phyloP scores from a whole-genome alignment of 2,329 filamentous ascomycete species.

The Diaporthe citrichinensis region DNA sequence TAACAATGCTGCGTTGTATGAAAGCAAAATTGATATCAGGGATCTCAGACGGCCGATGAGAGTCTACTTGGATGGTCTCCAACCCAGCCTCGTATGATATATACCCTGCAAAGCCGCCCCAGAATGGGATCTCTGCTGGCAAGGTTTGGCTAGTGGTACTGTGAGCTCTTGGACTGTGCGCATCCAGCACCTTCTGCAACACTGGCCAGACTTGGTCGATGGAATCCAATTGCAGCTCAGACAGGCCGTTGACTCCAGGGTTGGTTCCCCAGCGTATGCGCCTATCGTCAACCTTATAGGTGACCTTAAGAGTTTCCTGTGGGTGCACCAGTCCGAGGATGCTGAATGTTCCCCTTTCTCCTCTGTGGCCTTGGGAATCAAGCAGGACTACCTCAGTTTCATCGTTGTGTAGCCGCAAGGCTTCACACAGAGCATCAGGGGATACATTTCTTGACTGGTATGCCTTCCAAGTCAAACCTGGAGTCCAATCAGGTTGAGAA shows the following conservation, averaged over 20 bases:
- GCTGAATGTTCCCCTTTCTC: constrained; percentile 6
- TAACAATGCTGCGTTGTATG: background rate
- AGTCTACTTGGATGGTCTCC: constrained; percentile 8
- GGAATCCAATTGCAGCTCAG: background rate
- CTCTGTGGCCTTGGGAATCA: constrained; percentile 4
- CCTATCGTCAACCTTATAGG: background rate
- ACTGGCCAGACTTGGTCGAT: constrained; percentile 15
- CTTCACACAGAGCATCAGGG: background rate
- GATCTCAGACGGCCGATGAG: background rate
- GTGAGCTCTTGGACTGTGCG: background rate
- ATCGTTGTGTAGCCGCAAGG: background rate
- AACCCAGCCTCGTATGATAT: background rate
- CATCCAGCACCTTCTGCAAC: background rate
- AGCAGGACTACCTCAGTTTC: background rate
- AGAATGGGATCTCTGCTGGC: background rate
- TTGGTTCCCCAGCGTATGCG: background rate
- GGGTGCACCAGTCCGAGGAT: background rate
- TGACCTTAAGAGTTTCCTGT: constrained; percentile 6
- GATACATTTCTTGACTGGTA: background rate
- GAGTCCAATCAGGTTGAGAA: background rate
- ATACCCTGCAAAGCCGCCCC: background rate
- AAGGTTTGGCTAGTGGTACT: too few species aligned
- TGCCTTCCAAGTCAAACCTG: background rate
- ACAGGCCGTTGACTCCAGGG: background rate
- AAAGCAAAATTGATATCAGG: background rate